Conservation (phyloP, 148 eudicot species). For the Dysphania ambrosioides region DNA sequence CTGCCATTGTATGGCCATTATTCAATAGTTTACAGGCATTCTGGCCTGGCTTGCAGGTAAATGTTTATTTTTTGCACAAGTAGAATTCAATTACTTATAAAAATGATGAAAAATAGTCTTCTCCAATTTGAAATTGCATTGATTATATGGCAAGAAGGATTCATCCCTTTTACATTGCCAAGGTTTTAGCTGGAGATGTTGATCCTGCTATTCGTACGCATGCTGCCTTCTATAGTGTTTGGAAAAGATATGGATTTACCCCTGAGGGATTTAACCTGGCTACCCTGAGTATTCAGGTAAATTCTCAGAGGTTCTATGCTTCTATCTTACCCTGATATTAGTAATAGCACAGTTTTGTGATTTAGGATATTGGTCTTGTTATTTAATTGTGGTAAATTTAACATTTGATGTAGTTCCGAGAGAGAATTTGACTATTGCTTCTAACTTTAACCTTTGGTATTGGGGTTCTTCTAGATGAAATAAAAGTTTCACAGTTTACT, state of each 20-base stretch:
- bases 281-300: conserved; percentile 85
- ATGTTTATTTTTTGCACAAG: neutral
- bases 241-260: conserved; percentile 94
- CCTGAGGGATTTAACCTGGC: conserved; percentile 99
- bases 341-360: neutral
- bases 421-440: neutral
- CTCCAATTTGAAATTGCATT: conserved; percentile 24
- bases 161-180: conserved; percentile 25
- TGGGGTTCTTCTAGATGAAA: neutral
- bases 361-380: neutral
- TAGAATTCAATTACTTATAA: conserved; percentile 7
- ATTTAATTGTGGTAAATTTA: neutral
- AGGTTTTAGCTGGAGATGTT: conserved; percentile 98
- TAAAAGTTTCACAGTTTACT: neutral
- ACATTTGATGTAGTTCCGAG: neutral
- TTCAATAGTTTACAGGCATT: conserved; percentile 98
- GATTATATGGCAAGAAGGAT: conserved; percentile 31
- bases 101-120: conserved; percentile 12
- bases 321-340: neutral
- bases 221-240: conserved; percentile 92
- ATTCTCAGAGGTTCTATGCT: conserved; percentile 3
- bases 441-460: neutral
- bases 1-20: conserved; percentile 98
- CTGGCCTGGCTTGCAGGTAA: conserved; percentile 99
- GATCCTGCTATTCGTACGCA: conserved; percentile 96